Evolutionary conservation across 2,329 filamentous ascomycete genomes (phyloP).

Genomic region (Xylaria sp.): DNA sequence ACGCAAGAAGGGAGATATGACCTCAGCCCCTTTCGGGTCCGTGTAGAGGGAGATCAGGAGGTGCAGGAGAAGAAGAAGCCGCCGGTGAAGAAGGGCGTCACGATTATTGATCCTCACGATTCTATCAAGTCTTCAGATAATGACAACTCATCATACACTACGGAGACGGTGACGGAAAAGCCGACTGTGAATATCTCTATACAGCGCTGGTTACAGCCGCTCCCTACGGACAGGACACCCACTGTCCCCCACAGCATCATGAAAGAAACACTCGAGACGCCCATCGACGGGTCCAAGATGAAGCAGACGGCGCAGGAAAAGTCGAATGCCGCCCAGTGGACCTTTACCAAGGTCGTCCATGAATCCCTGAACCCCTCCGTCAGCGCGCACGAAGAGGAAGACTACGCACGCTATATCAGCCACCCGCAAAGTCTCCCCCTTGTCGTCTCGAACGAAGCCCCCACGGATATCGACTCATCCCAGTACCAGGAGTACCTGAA

Average conservation of each 20-base stretch:
- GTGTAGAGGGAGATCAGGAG: conserved; percentile 57
- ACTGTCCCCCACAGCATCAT: conserved; percentile 48
- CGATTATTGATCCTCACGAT: conserved; percentile 58
- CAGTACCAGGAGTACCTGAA: conserved; percentile 81
- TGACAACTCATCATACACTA: conserved; percentile 36
- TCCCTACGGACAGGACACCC: conserved; percentile 34
- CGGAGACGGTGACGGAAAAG: conserved; percentile 32
- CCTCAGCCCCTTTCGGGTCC: conserved; percentile 80
- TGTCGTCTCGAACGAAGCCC: conserved; percentile 64
- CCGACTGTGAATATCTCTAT: conserved; percentile 46
- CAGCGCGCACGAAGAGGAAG: conserved; percentile 67
- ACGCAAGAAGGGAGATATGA: conserved; percentile 72
- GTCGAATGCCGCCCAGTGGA: conserved; percentile 78
- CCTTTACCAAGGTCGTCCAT: conserved; percentile 76
- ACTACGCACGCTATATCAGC: conserved; percentile 82
- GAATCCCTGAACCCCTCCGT: conserved; percentile 84
- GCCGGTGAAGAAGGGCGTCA: conserved; percentile 58
- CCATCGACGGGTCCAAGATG: conserved; percentile 35
- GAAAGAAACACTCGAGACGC: conserved; percentile 40
- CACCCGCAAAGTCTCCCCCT: conserved; percentile 87
- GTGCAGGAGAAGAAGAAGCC: conserved; percentile 55
- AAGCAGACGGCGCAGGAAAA: conserved; percentile 65
- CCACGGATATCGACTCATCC: conserved; percentile 48
- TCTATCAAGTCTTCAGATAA: conserved; percentile 36
- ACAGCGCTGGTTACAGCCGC: conserved; percentile 57